Evolutionary conservation across 1,284 basidiomycete genomes (phyloP).

Genomic region (Hemileia vastatrix): DNA sequence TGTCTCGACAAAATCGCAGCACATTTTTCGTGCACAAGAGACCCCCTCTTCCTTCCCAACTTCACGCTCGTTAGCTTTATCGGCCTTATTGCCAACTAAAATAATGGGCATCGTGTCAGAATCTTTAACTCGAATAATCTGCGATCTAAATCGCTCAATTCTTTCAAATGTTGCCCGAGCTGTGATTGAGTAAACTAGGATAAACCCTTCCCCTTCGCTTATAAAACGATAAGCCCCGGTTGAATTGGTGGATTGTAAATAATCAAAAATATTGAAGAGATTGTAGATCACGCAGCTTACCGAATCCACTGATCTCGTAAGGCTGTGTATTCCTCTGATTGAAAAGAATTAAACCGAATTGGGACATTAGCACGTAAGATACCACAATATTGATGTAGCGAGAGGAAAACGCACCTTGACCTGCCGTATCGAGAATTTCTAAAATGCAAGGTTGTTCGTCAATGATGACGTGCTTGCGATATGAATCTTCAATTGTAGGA

Average conservation of each 20-base stretch:
- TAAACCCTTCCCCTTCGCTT: constrained; percentile 47
- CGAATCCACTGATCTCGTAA: constrained; percentile 40
- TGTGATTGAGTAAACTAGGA: constrained; percentile 46
- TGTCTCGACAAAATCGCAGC: constrained; percentile 39
- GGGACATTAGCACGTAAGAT: not conserved
- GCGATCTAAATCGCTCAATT: constrained; percentile 43
- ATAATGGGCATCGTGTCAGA: constrained; percentile 44
- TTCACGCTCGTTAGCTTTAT: constrained; percentile 45
- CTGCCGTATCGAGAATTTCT: constrained; percentile 41
- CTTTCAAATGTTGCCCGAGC: constrained; percentile 46
- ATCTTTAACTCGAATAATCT: constrained; percentile 45
- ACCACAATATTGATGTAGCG: not conserved
- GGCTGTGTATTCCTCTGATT: constrained; percentile 39
- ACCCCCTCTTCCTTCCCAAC: constrained; percentile 43
- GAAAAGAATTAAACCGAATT: not conserved
- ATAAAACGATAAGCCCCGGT: too few relatives aligned
- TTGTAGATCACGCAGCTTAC: too few relatives aligned
- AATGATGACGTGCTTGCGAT: constrained; percentile 41
- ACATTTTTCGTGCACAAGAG: constrained; percentile 40
- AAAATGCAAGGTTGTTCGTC: constrained; percentile 43
- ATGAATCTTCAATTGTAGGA: constrained; percentile 42
- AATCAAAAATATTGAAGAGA: too few relatives aligned
- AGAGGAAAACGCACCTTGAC: constrained; percentile 28
- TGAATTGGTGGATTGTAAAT: too few relatives aligned
- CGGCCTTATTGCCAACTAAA: constrained; percentile 46